These are phyloP conservation scores for Alternaria solani DNA, from an alignment of 2,329 filamentous ascomycete genomes.

Conservation along the genomic window DNA sequence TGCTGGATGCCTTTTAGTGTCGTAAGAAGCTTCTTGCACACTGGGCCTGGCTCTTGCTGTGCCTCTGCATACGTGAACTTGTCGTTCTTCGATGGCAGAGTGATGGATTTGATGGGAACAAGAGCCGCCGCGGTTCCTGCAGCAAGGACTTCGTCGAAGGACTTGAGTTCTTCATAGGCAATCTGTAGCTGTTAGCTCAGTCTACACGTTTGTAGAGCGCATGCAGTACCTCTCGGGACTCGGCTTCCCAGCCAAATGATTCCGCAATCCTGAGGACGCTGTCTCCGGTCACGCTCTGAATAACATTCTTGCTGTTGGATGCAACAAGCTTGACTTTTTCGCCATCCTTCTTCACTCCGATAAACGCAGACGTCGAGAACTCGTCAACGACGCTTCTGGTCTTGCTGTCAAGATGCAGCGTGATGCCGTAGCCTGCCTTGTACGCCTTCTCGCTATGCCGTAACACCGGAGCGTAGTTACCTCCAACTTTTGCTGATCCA, in stretches of 20 bases:
- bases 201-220: background rate
- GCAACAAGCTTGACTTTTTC: constrained; percentile 76
- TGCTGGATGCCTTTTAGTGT: constrained; percentile 86
- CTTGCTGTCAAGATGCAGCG: constrained; percentile 87
- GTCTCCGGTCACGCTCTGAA: constrained; percentile 84
- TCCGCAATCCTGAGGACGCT: constrained; percentile 78
- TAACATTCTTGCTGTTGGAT: constrained; percentile 87
- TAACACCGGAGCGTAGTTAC: constrained; percentile 94
- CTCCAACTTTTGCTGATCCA: constrained; percentile 90
- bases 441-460: constrained; percentile 85
- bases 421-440: constrained; percentile 87
- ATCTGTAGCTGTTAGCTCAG: constrained; percentile 58
- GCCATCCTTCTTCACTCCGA: constrained; percentile 74
- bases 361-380: constrained; percentile 93
- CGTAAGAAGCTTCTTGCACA: constrained; percentile 74
- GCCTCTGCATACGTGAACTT: constrained; percentile 64
- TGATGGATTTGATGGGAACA: constrained; percentile 91
- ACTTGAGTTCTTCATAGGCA: constrained; percentile 67
- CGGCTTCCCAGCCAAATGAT: constrained; percentile 84
- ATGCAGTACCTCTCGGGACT: constrained; percentile 70
- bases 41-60: constrained; percentile 74
- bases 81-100: constrained; percentile 67
- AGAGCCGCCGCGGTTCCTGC: constrained; percentile 91
- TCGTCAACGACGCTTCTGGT: constrained; percentile 88
- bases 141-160: constrained; percentile 83